Evolutionary conservation across 106 monocot species (phyloP), one percentile per base, ranked within the genome.

Genomic region (Dendrobium huoshanense): DNA sequence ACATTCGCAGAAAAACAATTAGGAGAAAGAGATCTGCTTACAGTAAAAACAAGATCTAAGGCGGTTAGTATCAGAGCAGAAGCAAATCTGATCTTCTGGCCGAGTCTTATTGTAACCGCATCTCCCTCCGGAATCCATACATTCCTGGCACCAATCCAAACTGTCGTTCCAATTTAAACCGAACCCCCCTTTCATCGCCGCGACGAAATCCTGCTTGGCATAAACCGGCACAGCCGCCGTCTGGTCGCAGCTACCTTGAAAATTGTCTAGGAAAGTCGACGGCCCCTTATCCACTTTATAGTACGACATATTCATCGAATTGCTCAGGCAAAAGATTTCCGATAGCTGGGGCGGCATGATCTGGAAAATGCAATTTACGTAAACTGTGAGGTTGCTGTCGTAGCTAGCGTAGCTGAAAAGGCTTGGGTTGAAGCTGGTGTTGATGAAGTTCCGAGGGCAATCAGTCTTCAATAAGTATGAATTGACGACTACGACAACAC

Each of bases 51-150:
- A 76, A 15, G 76, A 24, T 25, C 41, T 18, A 76, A 10, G 8
- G 47, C 17, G 17, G 9, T 16, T 27, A 27, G 17, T 10, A 13
- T 76, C 41, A 49, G 85, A 86, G 64, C 88, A 88, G 87, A 58
- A 59, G 22, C 78, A 78, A 19, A 55, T 40, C 0, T 56, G 78
- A 56, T 37, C 78, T 20, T 15, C 2, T 1, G 58, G 37, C 9
- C 19, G 24, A 27, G n/a, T 20, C 9, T 2, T 8, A 59, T 37
- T 40, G 37, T 37, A 78, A 17, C 55, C 76, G 49, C 76, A 76
- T 15, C 24, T 25, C 22, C 76, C 76, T 48, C 49, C 76, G 1
- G 76, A 76, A 9, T 49, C 25, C 9, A 44, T 25, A 49, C 76
- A 76, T 11, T 20, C 76, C 20, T 76, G 24, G 10, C 76, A 76